These are phyloP conservation scores for Fusarium ambrosium DNA, from an alignment of 2,329 filamentous ascomycete genomes.

Conservation along the genomic window DNA sequence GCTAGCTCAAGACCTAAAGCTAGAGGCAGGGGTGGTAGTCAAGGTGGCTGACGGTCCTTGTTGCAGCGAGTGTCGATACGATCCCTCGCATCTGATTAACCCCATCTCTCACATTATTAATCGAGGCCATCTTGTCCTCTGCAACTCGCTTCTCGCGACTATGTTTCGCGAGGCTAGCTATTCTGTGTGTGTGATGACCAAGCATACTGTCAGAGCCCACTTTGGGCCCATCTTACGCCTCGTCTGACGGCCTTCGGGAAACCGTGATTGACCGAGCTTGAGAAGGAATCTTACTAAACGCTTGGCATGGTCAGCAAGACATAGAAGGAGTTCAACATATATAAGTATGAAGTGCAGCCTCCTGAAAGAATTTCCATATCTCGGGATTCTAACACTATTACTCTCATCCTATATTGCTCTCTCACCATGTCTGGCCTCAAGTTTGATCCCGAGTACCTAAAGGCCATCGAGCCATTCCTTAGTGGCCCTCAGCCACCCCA, in stretches of 20 bases:
- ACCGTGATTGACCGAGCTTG: not conserved
- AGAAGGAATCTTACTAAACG: not conserved
- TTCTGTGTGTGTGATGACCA: not conserved
- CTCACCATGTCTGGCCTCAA: constrained; percentile 13
- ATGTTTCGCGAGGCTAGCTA: not conserved
- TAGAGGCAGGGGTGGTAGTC: not conserved
- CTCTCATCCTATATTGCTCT: not conserved
- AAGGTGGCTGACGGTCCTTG: not conserved
- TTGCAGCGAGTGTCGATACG: not conserved
- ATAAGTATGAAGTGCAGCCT: not conserved
- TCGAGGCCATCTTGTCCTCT: not conserved
- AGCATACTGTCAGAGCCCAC: not conserved
- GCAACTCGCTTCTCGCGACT: not conserved
- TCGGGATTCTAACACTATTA: not conserved
- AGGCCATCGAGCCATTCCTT: not conserved
- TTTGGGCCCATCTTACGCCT: not conserved
- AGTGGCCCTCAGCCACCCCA: not conserved
- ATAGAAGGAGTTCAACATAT: not conserved
- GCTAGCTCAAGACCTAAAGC: not conserved
- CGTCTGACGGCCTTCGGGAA: not conserved
- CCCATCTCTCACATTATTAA: not conserved
- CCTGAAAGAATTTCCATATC: not conserved
- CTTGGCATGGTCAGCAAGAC: not conserved
- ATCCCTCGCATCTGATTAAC: not conserved
- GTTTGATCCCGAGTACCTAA: constrained; percentile 14